Percentiles rank a stretch among this genome's conserved stretches.
phyloP scores from a whole-genome alignment of 495 filamentous ascomycete species.

The Lepidopterella palustris region DNA sequence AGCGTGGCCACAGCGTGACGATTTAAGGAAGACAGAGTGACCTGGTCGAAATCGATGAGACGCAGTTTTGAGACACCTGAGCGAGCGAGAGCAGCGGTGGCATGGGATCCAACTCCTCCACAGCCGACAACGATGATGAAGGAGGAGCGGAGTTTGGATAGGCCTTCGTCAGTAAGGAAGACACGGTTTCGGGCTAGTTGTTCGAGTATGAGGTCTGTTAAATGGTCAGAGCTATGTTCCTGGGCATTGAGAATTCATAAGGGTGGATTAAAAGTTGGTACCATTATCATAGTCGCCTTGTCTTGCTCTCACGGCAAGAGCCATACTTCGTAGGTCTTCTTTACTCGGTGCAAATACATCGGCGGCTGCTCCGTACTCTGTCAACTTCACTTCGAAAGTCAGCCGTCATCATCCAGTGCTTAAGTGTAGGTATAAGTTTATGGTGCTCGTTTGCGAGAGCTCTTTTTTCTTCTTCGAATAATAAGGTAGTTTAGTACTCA shows the following conservation, averaged over 20 bases:
- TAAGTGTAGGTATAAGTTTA: too few relatives aligned
- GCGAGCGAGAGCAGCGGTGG: conserved; percentile 74
- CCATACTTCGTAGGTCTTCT: conserved; percentile 71
- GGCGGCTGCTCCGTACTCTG: conserved; percentile 64
- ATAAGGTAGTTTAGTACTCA: conserved; percentile 11
- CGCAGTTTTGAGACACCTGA: conserved; percentile 83
- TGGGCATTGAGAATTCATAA: neutral
- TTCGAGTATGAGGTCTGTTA: conserved; percentile 80
- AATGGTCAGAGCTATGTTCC: conserved; percentile 7
- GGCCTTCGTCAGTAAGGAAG: conserved; percentile 78
- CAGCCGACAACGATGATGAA: conserved; percentile 89
- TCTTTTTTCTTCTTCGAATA: neutral
- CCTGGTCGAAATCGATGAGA: conserved; percentile 97
- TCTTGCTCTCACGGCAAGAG: conserved; percentile 72
- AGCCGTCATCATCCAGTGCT: too few relatives aligned
- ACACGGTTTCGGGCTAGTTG: conserved; percentile 92
- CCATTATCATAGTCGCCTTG: conserved; percentile 89
- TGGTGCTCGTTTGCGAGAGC: neutral
- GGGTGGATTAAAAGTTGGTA: conserved; percentile 30
- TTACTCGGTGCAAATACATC: conserved; percentile 47
- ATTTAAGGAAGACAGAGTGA: conserved; percentile 87
- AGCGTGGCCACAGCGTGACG: conserved; percentile 90
- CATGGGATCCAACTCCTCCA: conserved; percentile 92
- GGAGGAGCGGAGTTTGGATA: conserved; percentile 67
- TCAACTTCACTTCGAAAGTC: conserved; percentile 54